phyloP scores from a whole-genome alignment of 257 asterid genomes.

The Gynochthodes officinalis region DNA sequence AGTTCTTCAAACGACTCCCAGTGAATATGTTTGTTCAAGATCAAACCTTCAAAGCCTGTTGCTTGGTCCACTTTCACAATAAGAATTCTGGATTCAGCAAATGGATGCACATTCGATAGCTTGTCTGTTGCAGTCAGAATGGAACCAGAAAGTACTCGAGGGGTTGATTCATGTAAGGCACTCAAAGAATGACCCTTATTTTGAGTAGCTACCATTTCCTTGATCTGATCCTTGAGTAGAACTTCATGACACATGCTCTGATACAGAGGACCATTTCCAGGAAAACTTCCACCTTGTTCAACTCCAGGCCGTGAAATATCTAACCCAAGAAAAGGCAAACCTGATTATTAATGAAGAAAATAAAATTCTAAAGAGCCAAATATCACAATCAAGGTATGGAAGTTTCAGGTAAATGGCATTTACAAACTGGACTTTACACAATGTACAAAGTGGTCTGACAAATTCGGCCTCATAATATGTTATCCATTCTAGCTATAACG shows the following conservation, averaged over 20 bases:
- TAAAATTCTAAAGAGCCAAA: neutral
- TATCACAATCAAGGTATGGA: neutral
- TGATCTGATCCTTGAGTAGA: slow-evolving; percentile 48
- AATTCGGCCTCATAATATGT: neutral
- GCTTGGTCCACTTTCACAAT: slow-evolving; percentile 58
- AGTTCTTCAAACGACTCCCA: slow-evolving; percentile 73
- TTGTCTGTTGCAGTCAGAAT: slow-evolving; percentile 69
- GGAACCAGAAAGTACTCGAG: slow-evolving; percentile 51
- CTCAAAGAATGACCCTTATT: slow-evolving; percentile 33
- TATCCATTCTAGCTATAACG: neutral
- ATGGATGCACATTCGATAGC: slow-evolving; percentile 63
- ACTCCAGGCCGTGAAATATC: slow-evolving; percentile 38
- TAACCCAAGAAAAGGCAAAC: slow-evolving; percentile 24
- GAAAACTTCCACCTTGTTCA: slow-evolving; percentile 22
- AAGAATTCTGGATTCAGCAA: slow-evolving; percentile 68
- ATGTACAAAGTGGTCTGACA: neutral
- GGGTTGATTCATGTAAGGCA: slow-evolving; percentile 35
- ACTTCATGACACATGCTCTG: slow-evolving; percentile 57
- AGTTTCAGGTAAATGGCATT: neutral
- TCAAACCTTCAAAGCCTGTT: slow-evolving; percentile 69
- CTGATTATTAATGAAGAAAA: slow-evolving; percentile 2
- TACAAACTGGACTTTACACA: neutral
- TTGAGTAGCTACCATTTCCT: slow-evolving; percentile 30
- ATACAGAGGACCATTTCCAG: slow-evolving; percentile 21
- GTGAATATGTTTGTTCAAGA: slow-evolving; percentile 60